Evolutionary conservation across 768 basidiomycete genomes (phyloP).

Genomic region (Rhodotorula taiwanensis): DNA sequence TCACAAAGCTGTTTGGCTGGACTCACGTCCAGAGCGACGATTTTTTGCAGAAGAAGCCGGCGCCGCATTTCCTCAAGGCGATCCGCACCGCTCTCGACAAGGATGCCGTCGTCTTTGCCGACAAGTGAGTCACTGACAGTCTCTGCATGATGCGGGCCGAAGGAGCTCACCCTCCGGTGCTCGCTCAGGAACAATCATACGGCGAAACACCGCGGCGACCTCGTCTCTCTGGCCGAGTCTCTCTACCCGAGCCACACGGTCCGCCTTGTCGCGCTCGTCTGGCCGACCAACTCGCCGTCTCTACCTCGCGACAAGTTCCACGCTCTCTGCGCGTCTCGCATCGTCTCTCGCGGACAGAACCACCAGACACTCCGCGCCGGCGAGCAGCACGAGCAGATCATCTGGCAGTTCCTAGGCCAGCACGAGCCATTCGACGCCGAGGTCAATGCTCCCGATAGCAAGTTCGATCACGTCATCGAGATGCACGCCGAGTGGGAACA

Average conservation of each 20-base stretch:
- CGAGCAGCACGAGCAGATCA: slow-evolving; percentile 55
- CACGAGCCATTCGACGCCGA: slow-evolving; percentile 56
- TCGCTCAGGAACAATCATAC: slow-evolving; percentile 78
- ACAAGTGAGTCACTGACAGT: slow-evolving; percentile 57
- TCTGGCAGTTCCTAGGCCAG: slow-evolving; percentile 71
- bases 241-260: slow-evolving; percentile 45
- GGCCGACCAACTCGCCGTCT: slow-evolving; percentile 52
- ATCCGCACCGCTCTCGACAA: slow-evolving; percentile 57
- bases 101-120: slow-evolving; percentile 79
- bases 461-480: slow-evolving; percentile 59
- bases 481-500: slow-evolving; percentile 58
- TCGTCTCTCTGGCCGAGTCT: slow-evolving; percentile 55
- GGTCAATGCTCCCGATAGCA: slow-evolving; percentile 49
- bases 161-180: slow-evolving; percentile 20
- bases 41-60: slow-evolving; percentile 65
- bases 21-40: slow-evolving; percentile 94
- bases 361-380: slow-evolving; percentile 74
- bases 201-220: slow-evolving; percentile 63
- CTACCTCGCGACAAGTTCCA: slow-evolving; percentile 59
- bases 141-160: not conserved
- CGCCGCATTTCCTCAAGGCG: slow-evolving; percentile 51
- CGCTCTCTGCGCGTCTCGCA: slow-evolving; percentile 68
- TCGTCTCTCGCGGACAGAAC: slow-evolving; percentile 66
- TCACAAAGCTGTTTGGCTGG: slow-evolving; percentile 71
- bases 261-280: slow-evolving; percentile 74